Evolutionary conservation across 139 green algal species (phyloP), one percentile per base, ranked within the genome.

Genomic region (Trebouxia sp.): DNA sequence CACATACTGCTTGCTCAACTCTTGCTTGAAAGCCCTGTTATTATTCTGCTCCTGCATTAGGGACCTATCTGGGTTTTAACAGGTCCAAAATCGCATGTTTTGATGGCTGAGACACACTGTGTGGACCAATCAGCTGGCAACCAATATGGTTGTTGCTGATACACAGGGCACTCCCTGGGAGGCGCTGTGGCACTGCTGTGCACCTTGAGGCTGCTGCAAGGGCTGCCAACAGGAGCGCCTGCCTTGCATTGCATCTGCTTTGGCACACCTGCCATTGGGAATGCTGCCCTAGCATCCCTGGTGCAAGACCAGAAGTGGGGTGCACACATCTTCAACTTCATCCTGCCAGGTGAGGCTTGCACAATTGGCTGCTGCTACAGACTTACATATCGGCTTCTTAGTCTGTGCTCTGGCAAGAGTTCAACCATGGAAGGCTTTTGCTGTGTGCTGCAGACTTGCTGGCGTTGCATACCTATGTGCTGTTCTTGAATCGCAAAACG

Each of bases 161-260:
- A 89, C 55, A 83, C 55, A 83, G 92, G 91, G 14, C 92, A 96
- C 80, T 91, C 83, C 5, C 81, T 96, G 70, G 88, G 91, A 39
- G 92, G 91, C 17, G 91, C 92, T 17, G 92, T 96, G 24, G 91
- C 92, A 50, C 89, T 89, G 84, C 88, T 96, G 32, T 91, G 84
- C 66, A 84, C 89, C 7, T 70, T 96, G 28, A 80, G 87, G 8
- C 85, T 95, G 79, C 85, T 94, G 86, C 80, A 88, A 5, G 75
- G 84, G 20, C 80, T 92, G 65, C 83, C 85, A 5, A 17, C 11
- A 7, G 37, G 24, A n/a, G 8, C 26, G 5, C 51, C 77, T 62
- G 47, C 56, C 35, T 24, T 56, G 39, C 39, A 77, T 15, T 93
- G 89, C 84, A 62, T 93, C 11, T 82, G 81, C 79, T 96, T 96